Conservation (phyloP, 2,329 filamentous ascomycete genomes). For the Ceratocystis colombiana region DNA sequence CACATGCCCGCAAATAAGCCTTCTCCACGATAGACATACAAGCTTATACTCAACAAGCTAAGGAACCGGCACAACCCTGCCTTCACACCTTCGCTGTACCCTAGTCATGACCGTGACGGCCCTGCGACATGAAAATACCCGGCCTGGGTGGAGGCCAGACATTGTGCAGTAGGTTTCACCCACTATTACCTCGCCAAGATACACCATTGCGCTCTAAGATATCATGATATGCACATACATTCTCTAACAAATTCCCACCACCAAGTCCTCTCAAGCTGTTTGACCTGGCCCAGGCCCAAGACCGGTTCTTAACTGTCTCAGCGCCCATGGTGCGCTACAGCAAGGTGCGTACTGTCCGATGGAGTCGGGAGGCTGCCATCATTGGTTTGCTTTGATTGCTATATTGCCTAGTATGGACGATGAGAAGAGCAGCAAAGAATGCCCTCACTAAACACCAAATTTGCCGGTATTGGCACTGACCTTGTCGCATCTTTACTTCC, state of each 20-base stretch:
- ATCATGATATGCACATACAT: neutral
- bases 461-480: neutral
- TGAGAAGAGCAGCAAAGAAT: neutral
- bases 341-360: conserved; percentile 36
- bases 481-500: conserved; percentile 14
- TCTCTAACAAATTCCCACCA: neutral
- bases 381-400: neutral
- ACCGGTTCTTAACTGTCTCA: conserved; percentile 47
- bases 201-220: neutral
- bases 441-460: neutral
- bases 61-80: neutral
- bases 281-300: conserved; percentile 42
- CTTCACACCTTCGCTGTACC: neutral
- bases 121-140: conserved; percentile 1
- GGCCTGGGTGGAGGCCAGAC: conserved; percentile 17
- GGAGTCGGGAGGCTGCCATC: neutral
- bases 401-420: neutral
- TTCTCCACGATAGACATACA: too few species aligned
- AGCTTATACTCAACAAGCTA: neutral
- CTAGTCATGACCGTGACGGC: conserved; percentile 14
- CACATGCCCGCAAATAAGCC: too few species aligned
- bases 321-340: conserved; percentile 61
- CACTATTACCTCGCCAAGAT: neutral
- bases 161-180: conserved; percentile 23
- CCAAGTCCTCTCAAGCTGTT: conserved; percentile 50